phyloP scores from a whole-genome alignment of 768 basidiomycete species.

The Grammothele lineata region DNA sequence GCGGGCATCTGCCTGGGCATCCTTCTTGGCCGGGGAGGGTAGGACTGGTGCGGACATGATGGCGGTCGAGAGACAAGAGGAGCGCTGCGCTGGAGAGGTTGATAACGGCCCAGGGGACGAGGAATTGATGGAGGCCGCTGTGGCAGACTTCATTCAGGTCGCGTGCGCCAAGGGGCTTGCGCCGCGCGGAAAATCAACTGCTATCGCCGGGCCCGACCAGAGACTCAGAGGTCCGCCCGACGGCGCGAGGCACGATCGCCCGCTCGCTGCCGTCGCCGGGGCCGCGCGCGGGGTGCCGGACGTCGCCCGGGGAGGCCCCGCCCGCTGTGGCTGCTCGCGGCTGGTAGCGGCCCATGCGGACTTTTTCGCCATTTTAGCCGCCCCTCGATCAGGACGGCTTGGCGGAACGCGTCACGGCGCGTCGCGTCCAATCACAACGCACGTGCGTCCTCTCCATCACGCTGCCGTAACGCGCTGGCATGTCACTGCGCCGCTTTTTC shows the following conservation, averaged over 20 bases:
- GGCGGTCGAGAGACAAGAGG: constrained; percentile 7
- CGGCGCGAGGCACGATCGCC: too few species aligned
- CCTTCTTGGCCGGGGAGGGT: constrained; percentile 9
- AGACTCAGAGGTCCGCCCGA: not conserved
- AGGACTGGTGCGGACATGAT: constrained; percentile 12
- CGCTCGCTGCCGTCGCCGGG: too few species aligned
- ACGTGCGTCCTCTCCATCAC: constrained; percentile 14
- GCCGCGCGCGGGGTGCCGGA: too few species aligned
- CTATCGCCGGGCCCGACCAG: not conserved
- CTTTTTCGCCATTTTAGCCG: too few species aligned
- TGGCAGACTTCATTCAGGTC: constrained; percentile 1
- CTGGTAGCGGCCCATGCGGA: too few species aligned
- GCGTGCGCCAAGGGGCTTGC: constrained; percentile 6
- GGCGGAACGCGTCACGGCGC: not conserved
- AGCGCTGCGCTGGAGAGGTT: constrained; percentile 1
- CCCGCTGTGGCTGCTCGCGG: too few species aligned
- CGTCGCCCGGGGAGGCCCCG: too few species aligned
- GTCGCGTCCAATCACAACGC: constrained; percentile 16
- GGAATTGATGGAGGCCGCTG: not conserved
- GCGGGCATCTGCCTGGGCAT: constrained; percentile 10
- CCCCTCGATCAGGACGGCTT: too few species aligned
- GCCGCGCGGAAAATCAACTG: not conserved
- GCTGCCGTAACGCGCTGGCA: not conserved
- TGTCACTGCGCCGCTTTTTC: too few species aligned
- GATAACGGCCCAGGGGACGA: constrained; percentile 10